Conservation (phyloP, 208 protist genomes). For the Crithidia sp. region DNA sequence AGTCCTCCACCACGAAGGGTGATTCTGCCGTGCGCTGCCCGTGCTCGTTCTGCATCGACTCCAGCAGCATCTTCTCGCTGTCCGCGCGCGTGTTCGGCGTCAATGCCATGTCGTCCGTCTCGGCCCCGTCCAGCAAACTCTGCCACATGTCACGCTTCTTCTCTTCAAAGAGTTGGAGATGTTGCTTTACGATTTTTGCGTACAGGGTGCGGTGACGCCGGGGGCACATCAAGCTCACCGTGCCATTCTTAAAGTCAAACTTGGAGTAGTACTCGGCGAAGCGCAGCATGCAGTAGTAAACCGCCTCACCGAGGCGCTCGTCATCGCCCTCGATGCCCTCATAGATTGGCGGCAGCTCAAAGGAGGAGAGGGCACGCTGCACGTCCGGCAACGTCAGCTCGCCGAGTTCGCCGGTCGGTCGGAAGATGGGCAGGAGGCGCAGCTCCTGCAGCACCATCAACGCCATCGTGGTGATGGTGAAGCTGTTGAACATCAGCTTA, state of each 20-base stretch:
- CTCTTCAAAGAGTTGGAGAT: conserved; percentile 53
- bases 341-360: conserved; percentile 77
- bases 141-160: conserved; percentile 71
- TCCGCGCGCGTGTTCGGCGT: conserved; percentile 48
- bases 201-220: conserved; percentile 81
- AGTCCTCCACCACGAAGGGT: conserved; percentile 88
- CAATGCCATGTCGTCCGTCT: neutral
- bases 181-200: conserved; percentile 50
- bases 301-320: conserved; percentile 83
- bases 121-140: conserved; percentile 42
- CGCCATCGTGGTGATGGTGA: conserved; percentile 90
- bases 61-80: conserved; percentile 58
- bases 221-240: conserved; percentile 86
- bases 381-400: conserved; percentile 81
- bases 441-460: conserved; percentile 93
- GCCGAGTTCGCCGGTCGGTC: conserved; percentile 66
- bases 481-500: conserved; percentile 88
- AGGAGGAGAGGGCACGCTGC: conserved; percentile 40
- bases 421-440: conserved; percentile 81
- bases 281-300: conserved; percentile 78
- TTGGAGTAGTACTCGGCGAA: conserved; percentile 91
- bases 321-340: conserved; percentile 78
- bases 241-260: conserved; percentile 82
- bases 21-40: conserved; percentile 59
- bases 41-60: conserved; percentile 61